These are phyloP conservation scores for Juncus inflexus DNA, from an alignment of 176 grass and related monocot genomes.

Conservation along the genomic window DNA sequence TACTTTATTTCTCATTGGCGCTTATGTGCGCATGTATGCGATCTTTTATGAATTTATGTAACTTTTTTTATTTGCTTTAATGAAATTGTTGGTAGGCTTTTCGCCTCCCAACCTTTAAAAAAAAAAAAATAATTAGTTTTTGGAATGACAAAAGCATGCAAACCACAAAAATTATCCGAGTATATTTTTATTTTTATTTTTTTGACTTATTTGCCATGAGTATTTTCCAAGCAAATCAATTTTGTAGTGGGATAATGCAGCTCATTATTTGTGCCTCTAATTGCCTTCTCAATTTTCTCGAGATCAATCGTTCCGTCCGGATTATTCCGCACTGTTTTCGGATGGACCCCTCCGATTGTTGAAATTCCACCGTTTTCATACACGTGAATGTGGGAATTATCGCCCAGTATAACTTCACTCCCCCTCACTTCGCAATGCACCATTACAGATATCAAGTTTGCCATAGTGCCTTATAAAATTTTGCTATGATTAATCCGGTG, in stretches of 20 bases:
- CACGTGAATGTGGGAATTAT: constrained; percentile 79
- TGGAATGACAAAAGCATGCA: no score
- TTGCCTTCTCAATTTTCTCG: constrained; percentile 54
- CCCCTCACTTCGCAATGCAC: constrained; percentile 76
- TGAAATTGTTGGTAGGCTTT: no score
- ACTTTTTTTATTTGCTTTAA: no score
- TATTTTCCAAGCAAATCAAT: constrained; percentile 97
- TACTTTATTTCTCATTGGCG: no score
- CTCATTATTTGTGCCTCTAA: constrained; percentile 38
- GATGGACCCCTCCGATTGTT: constrained; percentile 75
- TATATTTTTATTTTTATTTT: no score
- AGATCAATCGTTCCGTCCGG: constrained; percentile 81
- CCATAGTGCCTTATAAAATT: constrained; percentile 62
- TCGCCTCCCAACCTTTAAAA: no score
- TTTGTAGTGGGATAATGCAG: constrained; percentile 71
- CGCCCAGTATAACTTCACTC: constrained; percentile 88
- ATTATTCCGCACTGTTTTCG: constrained; percentile 73
- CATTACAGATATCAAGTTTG: constrained; percentile 78
- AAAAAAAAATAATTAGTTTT: no score
- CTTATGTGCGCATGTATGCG: no score
- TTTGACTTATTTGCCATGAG: constrained; percentile 75
- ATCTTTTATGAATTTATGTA: no score
- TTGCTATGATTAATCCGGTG: no score
- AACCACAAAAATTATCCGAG: no score
- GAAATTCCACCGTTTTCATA: constrained; percentile 93